These are phyloP conservation scores for Kalanchoe fedtschenkoi DNA, from an alignment of 164 flowering plant species.

Conservation along the genomic window DNA sequence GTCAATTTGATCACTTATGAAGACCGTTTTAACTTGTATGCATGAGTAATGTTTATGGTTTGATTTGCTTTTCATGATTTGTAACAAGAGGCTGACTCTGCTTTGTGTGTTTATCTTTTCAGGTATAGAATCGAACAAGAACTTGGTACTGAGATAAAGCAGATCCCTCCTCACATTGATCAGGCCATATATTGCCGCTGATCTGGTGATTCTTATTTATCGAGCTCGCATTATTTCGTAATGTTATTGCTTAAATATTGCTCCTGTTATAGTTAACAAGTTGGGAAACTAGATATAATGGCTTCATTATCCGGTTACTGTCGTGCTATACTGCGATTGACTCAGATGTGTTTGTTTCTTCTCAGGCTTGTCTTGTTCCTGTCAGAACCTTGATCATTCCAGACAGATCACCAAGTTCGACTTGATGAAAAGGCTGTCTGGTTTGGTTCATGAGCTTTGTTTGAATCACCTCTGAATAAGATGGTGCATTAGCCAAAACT, in stretches of 20 bases:
- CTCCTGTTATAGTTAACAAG: neutral
- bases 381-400: neutral
- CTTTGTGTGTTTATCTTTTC: constrained; percentile 10
- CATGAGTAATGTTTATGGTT: neutral
- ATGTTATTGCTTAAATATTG: neutral
- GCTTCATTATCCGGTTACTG: neutral
- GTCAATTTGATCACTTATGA: constrained; percentile 94
- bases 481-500: neutral
- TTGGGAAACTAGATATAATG: neutral
- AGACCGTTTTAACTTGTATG: constrained; percentile 95
- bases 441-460: neutral
- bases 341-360: neutral
- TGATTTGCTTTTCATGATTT: neutral
- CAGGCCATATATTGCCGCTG: constrained; percentile 83
- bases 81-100: neutral
- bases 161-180: constrained; percentile 95
- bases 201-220: constrained; percentile 17
- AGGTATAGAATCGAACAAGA: constrained; percentile 99
- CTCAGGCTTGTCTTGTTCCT: neutral
- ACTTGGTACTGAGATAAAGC: constrained; percentile 98
- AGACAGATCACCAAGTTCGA: neutral
- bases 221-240: neutral
- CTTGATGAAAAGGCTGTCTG: neutral
- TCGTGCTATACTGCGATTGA: neutral
- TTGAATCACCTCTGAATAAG: neutral